Base-by-base conservation (phyloP, 2,329 filamentous ascomycete species). In the Blastomyces gilchristii region DNA sequence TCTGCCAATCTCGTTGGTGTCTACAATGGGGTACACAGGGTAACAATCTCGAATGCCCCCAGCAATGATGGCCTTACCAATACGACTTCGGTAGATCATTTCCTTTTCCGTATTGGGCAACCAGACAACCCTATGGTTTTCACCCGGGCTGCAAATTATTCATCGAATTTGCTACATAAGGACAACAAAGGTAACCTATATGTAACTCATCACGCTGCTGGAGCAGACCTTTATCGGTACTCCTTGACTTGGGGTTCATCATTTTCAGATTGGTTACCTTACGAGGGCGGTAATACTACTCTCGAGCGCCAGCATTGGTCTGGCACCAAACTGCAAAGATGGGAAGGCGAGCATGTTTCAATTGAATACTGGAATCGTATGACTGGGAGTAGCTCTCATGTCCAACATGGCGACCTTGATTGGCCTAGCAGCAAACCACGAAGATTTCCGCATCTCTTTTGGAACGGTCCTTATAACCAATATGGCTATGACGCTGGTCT, bases 401-500 rank as follows among this genome's bases (percentile, higher is more conserved):
- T 84, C 12, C 83, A 87, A 69, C 81, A 87, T 67, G 82, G 81
- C 47, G 85, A 87, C 71, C 68, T 80, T 25, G 75, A 72, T 31
- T 75, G 74, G 50, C 74, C 75, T 37, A 71, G 72, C 52, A 67
- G 71, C 7, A 70, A 73, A 5, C 74, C 77, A 11, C 77, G 85
- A 60, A 79, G 82, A 39, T 85, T 84, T 69, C 85, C 85, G 5
- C 85, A 87, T 70, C 72, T 87, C 12, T 85, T 83, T 69, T 79
- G 84, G 58, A 83, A 87, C 59, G 86, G 85, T 0, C 77, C 79
- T 0, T 87, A 82, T 73, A 88, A 88, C 68, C 77, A 83, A 64
- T 88, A 83, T 68, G 85, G 85, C 16, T 87, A 81, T 68, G 85
- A 88, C 69, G 77, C 79, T 31, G 85, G 86, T 2, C 69, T 87